Evolutionary conservation across 176 grass and related monocot species (phyloP), one percentile per base, ranked within the genome.

Genomic region (Bolboschoenus planiculmis): DNA sequence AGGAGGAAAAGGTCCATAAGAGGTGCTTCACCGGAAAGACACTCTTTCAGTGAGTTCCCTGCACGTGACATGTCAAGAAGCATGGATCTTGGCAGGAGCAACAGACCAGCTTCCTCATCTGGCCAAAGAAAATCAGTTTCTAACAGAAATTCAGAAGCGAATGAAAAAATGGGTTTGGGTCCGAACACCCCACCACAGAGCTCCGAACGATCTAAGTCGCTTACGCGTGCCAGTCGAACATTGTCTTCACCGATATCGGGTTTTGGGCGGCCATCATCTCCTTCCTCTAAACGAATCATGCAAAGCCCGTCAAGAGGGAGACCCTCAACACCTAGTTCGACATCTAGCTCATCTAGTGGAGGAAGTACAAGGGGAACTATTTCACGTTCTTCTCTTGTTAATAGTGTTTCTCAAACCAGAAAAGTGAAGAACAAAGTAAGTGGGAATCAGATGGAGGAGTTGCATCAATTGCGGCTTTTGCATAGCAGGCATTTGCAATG

Each of bases 401-500:
- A 82, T 70, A 92, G 86, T 76, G 84, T 91, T 43, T 18, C 72
- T 87, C 92, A 98, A 90, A 81, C 84, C 10, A 88, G 82, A 90
- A 93, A 83, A 86, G 90, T 87, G 65, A 98, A 93, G 89, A 94
- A 90, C 64, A 86, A 64, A 82, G 79, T 5, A 46, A 62, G 4
- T 33, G 60, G 67, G 39, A 85, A 85, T 56, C 88, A 94, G 43
- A 70, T 93, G 78, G 96, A 98, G 85, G 95, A 98, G 81, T 58
- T 78, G 54, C 96, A 95, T 87, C 92, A 95, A 79, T 82, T 98
- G 80, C 89, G 84, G 56, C 80, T 95, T 27, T 83, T 95, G 73
- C 84, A 98, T 79, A 98, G 92, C 82, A 89, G 88, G 86, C 85
- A 82, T 82, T 79, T 93, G 68, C 96, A 98, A 70, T 98, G 96